These are phyloP conservation scores for Boletus rubropictus DNA, from an alignment of 768 basidiomycete species.

Conservation along the genomic window DNA sequence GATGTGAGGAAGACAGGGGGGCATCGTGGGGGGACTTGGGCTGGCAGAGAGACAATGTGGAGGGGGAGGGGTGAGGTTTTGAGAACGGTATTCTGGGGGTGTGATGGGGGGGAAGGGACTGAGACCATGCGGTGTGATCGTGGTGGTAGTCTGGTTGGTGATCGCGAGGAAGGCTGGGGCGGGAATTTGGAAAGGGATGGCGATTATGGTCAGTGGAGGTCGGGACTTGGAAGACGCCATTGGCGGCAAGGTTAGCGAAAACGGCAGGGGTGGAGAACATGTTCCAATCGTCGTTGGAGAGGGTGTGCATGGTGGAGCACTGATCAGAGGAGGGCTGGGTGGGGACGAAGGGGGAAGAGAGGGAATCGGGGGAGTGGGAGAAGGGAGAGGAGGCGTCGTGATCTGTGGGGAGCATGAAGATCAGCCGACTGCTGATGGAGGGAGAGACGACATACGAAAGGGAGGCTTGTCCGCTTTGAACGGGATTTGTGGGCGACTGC, in stretches of 20 bases:
- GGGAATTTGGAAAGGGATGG: slow-evolving; percentile 17
- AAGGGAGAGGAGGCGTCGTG: neutral
- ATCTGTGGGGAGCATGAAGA: neutral
- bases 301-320: slow-evolving; percentile 20
- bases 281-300: slow-evolving; percentile 43
- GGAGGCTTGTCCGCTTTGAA: neutral
- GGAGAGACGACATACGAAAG: neutral
- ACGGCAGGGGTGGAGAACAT: slow-evolving; percentile 59
- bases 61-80: slow-evolving; percentile 28
- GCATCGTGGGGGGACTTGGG: slow-evolving; percentile 21
- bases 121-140: slow-evolving; percentile 28
- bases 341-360: slow-evolving; percentile 9
- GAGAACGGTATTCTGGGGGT: slow-evolving; percentile 25
- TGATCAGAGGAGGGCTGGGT: slow-evolving; percentile 13
- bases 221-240: slow-evolving; percentile 46
- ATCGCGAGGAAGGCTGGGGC: slow-evolving; percentile 14
- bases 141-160: slow-evolving; percentile 12
- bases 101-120: slow-evolving; percentile 16
- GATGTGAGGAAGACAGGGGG: slow-evolving; percentile 11
- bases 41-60: slow-evolving; percentile 13
- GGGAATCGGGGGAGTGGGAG: slow-evolving; percentile 18
- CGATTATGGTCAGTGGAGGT: slow-evolving; percentile 26
- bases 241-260: slow-evolving; percentile 57
- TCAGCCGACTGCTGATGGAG: neutral
- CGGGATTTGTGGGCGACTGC: neutral